These are phyloP conservation scores for Yamadazyma scolyti DNA, from an alignment of 805 yeast species.

Conservation along the genomic window DNA sequence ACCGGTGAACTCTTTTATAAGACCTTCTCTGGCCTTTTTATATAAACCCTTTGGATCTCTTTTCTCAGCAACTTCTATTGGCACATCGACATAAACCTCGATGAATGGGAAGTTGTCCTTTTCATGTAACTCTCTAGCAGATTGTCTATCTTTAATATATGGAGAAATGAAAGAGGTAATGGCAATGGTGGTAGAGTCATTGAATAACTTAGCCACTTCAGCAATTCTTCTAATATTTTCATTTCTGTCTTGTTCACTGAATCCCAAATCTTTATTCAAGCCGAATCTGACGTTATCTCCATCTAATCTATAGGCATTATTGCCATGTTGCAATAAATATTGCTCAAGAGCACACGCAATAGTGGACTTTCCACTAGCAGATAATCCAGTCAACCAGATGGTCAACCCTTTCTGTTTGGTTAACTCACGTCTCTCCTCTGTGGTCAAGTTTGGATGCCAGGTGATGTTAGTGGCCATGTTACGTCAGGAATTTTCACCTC, in stretches of 20 bases:
- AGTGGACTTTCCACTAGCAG: conserved; percentile 94
- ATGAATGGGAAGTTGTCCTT: conserved; percentile 75
- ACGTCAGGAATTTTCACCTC: background rate
- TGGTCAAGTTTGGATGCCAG: conserved; percentile 90
- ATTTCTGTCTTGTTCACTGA: conserved; percentile 85
- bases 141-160: conserved; percentile 76
- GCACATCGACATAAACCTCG: conserved; percentile 91
- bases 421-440: conserved; percentile 68
- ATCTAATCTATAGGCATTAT: conserved; percentile 82
- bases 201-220: conserved; percentile 91
- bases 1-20: conserved; percentile 92
- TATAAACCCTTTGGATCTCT: conserved; percentile 97
- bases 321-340: conserved; percentile 61
- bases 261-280: conserved; percentile 90
- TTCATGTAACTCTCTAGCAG: conserved; percentile 81
- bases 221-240: conserved; percentile 94
- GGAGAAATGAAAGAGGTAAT: conserved; percentile 93
- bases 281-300: conserved; percentile 96
- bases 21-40: conserved; percentile 94
- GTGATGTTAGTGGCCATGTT: conserved; percentile 93
- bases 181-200: conserved; percentile 85
- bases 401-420: conserved; percentile 86
- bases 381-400: conserved; percentile 91
- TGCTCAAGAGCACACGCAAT: conserved; percentile 94
- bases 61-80: conserved; percentile 89